Evolutionary conservation across 331 rosid species (phyloP).

Genomic region (Cydonia oblonga): DNA sequence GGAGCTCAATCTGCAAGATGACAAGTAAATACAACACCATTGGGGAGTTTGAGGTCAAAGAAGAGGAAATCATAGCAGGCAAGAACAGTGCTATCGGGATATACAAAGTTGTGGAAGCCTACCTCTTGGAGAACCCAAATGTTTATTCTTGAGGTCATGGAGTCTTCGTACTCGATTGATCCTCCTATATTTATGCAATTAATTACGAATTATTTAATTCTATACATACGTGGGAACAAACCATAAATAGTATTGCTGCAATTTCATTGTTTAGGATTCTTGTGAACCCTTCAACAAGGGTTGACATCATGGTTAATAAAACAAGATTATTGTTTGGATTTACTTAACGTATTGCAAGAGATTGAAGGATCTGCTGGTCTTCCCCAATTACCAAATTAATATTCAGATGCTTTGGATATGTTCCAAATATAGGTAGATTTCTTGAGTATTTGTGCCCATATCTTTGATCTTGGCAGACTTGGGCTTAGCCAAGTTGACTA

Average conservation of each 20-base stretch:
- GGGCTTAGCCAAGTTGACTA: background rate
- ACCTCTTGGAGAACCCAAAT: slow-evolving; percentile 55
- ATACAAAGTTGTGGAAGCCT: slow-evolving; percentile 56
- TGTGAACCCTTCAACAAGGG: background rate
- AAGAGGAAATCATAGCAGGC: slow-evolving; percentile 56
- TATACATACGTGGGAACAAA: background rate
- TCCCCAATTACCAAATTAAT: background rate
- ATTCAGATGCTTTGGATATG: background rate
- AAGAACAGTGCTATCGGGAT: slow-evolving; percentile 53
- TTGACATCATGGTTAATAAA: background rate
- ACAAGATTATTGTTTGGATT: background rate
- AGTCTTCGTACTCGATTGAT: background rate
- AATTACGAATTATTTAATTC: background rate
- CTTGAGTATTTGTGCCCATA: background rate
- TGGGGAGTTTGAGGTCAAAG: slow-evolving; percentile 37
- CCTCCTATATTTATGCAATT: too few species aligned
- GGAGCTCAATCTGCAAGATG: slow-evolving; percentile 53
- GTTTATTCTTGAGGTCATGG: slow-evolving; percentile 29
- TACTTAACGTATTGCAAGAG: background rate
- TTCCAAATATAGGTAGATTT: background rate
- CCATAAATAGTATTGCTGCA: background rate
- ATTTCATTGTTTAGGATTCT: background rate
- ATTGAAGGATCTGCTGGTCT: background rate
- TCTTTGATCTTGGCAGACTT: background rate
- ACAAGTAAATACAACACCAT: slow-evolving; percentile 41